phyloP scores from a whole-genome alignment of 1,139 yeast species.

The Lodderomyces margitis region DNA sequence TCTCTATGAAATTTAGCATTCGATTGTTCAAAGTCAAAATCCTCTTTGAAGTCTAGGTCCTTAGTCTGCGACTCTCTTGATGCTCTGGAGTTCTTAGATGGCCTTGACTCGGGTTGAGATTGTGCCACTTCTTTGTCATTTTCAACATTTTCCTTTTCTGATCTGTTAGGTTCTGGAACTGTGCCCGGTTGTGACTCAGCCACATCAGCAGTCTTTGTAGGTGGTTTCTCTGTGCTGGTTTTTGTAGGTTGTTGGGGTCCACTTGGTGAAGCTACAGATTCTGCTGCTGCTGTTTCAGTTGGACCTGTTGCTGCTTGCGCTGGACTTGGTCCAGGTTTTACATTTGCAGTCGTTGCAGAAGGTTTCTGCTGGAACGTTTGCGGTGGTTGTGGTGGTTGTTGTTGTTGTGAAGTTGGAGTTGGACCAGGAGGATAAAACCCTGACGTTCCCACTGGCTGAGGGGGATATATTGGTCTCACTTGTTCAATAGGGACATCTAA shows the following conservation, averaged over 20 bases:
- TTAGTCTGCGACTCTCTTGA: no score
- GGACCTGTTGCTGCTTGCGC: conserved; percentile 3
- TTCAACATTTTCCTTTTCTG: background rate
- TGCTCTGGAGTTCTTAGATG: conserved; percentile 13
- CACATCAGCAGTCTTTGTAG: conserved; percentile 12
- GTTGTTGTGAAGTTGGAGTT: conserved; percentile 25
- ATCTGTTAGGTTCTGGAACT: background rate
- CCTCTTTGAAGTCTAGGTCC: conserved; percentile 18
- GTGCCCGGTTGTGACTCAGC: conserved; percentile 3
- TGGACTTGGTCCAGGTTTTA: conserved; percentile 6
- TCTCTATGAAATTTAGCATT: conserved; percentile 60
- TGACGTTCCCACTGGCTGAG: conserved; percentile 12
- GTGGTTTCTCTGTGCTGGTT: conserved; percentile 10
- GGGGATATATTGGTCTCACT: conserved; percentile 38
- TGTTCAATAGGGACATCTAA: conserved; percentile 64
- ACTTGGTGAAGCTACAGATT: conserved; percentile 10
- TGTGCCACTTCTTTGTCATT: conserved; percentile 3
- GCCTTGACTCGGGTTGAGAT: conserved; percentile 15
- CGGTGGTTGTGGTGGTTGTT: conserved; percentile 10
- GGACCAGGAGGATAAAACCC: conserved; percentile 20
- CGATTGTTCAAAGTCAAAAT: conserved; percentile 61
- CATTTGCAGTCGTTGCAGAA: conserved; percentile 16
- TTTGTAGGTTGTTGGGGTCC: conserved; percentile 11
- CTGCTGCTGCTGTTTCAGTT: conserved; percentile 12
- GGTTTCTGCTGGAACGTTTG: conserved; percentile 23